Evolutionary conservation across 1,139 yeast species (phyloP), one percentile per base, ranked within the genome.

Genomic region (Nakaseomyces bracarensis): DNA sequence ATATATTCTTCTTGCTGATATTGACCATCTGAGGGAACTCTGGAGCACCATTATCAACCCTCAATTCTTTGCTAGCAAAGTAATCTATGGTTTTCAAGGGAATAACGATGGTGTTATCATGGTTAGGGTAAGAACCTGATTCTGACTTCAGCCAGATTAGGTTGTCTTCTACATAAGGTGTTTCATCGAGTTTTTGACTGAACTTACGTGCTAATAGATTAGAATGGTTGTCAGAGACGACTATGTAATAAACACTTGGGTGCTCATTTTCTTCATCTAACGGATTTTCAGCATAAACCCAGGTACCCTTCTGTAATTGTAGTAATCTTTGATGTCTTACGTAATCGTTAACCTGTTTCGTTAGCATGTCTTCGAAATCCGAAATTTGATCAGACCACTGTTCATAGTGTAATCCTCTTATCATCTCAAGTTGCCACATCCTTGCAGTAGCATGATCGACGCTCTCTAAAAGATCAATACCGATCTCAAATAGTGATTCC

Each of bases 251-350:
- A 46, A 72, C 69, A 49, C 69, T 63, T 2, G 63, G 60, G 20
- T 48, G 46, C n/a, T 52, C 49, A 2, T 51, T 49, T 36, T 61
- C 59, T 19, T 67, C 57, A 43, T 74, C 77, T 1, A 78, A 70
- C 38, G 86, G 86, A 42, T 70, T 66, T 42, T 78, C 82, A 3
- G 81, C 72, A 53, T 70, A 79, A n/a, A 83, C 91, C 95, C 95
- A 85, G 2, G 85, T 75, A 3, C 96, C 95, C 52, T 75, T 77
- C 34, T 85, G 75, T 41, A 86, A 63, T 54, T 79, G 79, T 43
- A 82, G 65, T 36, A 82, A 77, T 51, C 94, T 70, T 61, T 84
- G 94, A 57, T 82, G 91, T 46, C 75, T 71, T n/a, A 85, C 89
- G 57, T 82, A 83, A 41, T 80, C 82, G 49, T 72, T 67, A 0